A percentile compares a stretch with the other conserved stretches of the same genome.
These are phyloP conservation scores for Blastocystis sp. DNA, from an alignment of 352 stramenopile genomes.

Conservation along the genomic window DNA sequence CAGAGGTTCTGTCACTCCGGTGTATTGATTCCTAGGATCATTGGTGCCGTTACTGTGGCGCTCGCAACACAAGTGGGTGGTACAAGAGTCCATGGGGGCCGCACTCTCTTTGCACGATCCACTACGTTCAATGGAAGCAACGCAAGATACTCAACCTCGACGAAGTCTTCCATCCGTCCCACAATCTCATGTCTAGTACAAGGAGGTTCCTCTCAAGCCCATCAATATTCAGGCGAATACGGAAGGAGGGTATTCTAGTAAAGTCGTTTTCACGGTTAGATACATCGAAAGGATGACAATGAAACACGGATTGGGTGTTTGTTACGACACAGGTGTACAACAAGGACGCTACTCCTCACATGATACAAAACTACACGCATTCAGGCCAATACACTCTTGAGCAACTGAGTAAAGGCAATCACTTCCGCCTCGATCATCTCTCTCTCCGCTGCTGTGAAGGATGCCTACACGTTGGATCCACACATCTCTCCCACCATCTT, in stretches of 20 bases:
- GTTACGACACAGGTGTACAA: neutral
- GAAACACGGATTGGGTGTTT: neutral
- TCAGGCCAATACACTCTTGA: conserved; percentile 37
- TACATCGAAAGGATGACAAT: neutral
- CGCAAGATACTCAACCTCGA: conserved; percentile 70
- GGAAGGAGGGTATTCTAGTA: neutral
- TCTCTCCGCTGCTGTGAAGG: conserved; percentile 19
- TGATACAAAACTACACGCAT: neutral
- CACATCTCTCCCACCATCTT: neutral
- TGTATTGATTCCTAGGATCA: neutral
- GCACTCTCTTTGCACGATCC: conserved; percentile 69
- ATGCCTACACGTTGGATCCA: neutral
- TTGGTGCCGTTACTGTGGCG: conserved; percentile 71
- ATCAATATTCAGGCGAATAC: neutral
- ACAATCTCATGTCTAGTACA: neutral
- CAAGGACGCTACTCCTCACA: neutral
- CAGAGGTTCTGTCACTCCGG: neutral
- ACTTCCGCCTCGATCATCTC: conserved; percentile 31
- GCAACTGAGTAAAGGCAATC: conserved; percentile 9
- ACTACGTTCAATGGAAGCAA: conserved; percentile 70
- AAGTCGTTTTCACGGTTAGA: neutral
- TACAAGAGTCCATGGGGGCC: conserved; percentile 67
- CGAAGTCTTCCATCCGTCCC: neutral
- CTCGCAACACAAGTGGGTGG: conserved; percentile 66
- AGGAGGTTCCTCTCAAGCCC: neutral